A percentile compares a stretch with the other conserved stretches of the same genome.
Evolutionary conservation across 805 yeast species (phyloP).

Genomic region (Tetrapisispora iriomotensis): DNA sequence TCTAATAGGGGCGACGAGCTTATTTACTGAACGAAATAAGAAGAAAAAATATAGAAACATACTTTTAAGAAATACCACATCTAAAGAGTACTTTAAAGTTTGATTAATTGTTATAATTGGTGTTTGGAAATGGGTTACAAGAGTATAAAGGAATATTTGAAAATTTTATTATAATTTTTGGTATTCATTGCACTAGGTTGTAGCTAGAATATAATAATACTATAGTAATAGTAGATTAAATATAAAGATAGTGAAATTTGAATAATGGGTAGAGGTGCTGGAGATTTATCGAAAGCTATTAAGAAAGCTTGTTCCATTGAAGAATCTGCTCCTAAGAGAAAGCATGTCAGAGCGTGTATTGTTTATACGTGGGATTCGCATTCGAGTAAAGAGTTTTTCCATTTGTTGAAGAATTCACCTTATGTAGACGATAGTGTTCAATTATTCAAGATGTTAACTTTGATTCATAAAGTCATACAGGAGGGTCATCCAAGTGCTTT

Average conservation of each 20-base stretch:
- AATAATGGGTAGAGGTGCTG: slow-evolving; percentile 4
- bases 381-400: slow-evolving; percentile 77
- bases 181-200: too few species aligned
- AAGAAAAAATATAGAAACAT: too few species aligned
- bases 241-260: neutral
- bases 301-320: slow-evolving; percentile 80
- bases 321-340: slow-evolving; percentile 88
- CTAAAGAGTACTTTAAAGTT: too few species aligned
- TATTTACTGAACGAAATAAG: too few species aligned
- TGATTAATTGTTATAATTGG: too few species aligned
- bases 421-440: slow-evolving; percentile 71
- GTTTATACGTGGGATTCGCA: slow-evolving; percentile 96
- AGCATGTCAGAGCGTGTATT: slow-evolving; percentile 91
- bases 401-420: slow-evolving; percentile 68
- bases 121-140: too few species aligned
- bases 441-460: slow-evolving; percentile 73
- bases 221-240: neutral
- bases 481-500: slow-evolving; percentile 91
- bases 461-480: slow-evolving; percentile 86
- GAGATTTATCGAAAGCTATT: slow-evolving; percentile 33
- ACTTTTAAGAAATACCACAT: too few species aligned
- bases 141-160: too few species aligned
- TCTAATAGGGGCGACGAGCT: too few species aligned
- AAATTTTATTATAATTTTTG: too few species aligned
- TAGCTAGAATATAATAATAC: too few species aligned